Evolutionary conservation across 306 rosid species (phyloP).

Genomic region (Fagus crenata): DNA sequence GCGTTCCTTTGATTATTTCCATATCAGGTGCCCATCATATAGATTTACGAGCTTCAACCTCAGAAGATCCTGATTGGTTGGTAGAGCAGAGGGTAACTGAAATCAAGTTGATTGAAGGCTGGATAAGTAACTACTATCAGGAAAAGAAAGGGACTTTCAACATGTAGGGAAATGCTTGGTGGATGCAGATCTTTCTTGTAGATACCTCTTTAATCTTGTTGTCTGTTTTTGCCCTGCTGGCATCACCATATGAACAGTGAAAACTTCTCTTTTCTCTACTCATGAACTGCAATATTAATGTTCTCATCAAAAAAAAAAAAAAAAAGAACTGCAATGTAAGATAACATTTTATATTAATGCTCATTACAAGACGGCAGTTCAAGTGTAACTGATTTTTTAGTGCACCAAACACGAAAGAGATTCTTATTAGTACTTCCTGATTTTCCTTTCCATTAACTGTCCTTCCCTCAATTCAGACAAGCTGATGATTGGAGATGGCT

Average conservation of each 20-base stretch:
- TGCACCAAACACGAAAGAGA: background rate
- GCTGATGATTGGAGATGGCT: background rate
- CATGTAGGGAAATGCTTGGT: conserved; percentile 22
- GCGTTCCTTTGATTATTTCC: conserved; percentile 5
- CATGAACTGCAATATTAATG: too few relatives aligned
- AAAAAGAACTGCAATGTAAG: background rate
- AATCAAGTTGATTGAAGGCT: conserved; percentile 60
- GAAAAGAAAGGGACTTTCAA: conserved; percentile 31
- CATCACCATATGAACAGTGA: background rate
- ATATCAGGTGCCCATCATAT: conserved; percentile 73
- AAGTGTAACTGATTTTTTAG: background rate
- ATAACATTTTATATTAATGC: background rate
- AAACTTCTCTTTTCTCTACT: background rate
- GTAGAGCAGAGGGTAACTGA: conserved; percentile 64
- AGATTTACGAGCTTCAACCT: conserved; percentile 70
- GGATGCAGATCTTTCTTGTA: background rate
- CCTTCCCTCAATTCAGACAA: background rate
- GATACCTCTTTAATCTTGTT: background rate
- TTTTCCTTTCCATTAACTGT: background rate
- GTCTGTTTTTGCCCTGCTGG: background rate
- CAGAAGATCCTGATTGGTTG: conserved; percentile 80
- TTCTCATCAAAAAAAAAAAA: too few relatives aligned
- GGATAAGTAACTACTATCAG: conserved; percentile 54
- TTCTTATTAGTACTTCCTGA: background rate
- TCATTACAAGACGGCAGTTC: background rate